phyloP scores from a whole-genome alignment of 495 filamentous ascomycete species.

The Massariosphaeria phaeospora region DNA sequence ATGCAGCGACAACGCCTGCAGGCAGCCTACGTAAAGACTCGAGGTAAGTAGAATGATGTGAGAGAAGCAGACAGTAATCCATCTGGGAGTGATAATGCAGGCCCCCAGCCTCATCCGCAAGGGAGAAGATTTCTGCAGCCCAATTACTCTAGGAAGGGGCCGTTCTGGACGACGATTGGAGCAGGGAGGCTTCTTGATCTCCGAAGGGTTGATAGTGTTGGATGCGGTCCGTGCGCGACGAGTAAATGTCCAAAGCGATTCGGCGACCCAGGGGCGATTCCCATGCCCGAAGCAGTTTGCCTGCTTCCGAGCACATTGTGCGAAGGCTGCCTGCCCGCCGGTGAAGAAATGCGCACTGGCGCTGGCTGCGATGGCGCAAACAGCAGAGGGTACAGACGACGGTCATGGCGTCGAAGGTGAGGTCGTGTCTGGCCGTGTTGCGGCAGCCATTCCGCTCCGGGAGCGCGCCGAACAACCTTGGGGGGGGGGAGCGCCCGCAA shows the following conservation, averaged over 20 bases:
- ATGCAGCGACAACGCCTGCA: background rate
- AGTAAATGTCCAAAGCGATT: background rate
- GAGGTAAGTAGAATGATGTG: conserved; percentile 12
- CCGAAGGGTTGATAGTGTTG: conserved; percentile 10
- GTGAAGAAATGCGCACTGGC: background rate
- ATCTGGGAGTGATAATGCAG: background rate
- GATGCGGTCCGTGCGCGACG: conserved; percentile 2
- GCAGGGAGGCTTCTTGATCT: background rate
- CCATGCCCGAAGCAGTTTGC: too few relatives aligned
- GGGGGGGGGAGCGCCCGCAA: background rate
- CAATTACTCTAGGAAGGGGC: background rate
- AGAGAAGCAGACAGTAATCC: background rate
- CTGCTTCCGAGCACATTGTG: background rate
- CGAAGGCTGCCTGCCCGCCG: background rate
- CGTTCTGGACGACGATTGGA: background rate
- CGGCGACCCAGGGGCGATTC: too few relatives aligned
- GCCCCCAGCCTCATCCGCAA: background rate
- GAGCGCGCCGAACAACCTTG: background rate
- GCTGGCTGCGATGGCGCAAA: background rate
- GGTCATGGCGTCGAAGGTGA: background rate
- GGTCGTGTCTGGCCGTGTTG: background rate
- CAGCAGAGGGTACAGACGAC: background rate
- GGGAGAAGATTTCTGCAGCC: background rate
- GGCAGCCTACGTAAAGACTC: background rate
- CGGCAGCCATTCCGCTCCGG: conserved; percentile 6